A percentile compares a stretch with the other conserved stretches of the same genome.
Evolutionary conservation across 1,284 basidiomycete species (phyloP).

Genomic region (Moniliella sp.): DNA sequence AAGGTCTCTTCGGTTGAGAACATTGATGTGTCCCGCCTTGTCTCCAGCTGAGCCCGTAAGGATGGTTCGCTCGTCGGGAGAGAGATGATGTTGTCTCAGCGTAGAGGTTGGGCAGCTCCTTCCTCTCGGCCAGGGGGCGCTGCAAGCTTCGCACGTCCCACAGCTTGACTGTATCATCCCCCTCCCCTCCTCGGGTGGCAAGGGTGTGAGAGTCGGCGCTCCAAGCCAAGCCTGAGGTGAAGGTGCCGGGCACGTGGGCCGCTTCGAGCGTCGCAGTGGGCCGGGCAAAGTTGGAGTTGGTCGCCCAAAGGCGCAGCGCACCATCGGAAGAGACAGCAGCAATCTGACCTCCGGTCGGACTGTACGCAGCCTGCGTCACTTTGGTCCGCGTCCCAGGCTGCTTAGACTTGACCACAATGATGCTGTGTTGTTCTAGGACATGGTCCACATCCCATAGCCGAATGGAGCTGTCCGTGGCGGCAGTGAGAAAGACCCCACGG

Average conservation of each 20-base stretch:
- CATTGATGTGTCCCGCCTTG: slow-evolving; percentile 7
- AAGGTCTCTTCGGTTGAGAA: slow-evolving; percentile 5
- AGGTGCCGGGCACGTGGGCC: slow-evolving; percentile 60
- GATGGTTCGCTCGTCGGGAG: not conserved
- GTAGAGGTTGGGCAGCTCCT: slow-evolving; percentile 54
- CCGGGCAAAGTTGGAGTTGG: slow-evolving; percentile 70
- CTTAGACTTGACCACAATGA: slow-evolving; percentile 87
- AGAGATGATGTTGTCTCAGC: slow-evolving; percentile 45
- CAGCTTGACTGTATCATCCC: slow-evolving; percentile 78
- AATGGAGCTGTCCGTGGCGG: slow-evolving; percentile 80
- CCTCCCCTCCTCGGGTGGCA: slow-evolving; percentile 50
- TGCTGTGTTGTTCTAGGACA: slow-evolving; percentile 67
- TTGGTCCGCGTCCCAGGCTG: slow-evolving; percentile 83
- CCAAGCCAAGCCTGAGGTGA: slow-evolving; percentile 63
- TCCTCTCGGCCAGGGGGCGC: slow-evolving; percentile 50
- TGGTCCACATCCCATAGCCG: slow-evolving; percentile 86
- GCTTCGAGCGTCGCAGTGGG: slow-evolving; percentile 63
- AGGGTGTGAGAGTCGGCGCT: slow-evolving; percentile 60
- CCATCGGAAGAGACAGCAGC: slow-evolving; percentile 62
- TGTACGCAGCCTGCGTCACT: slow-evolving; percentile 43
- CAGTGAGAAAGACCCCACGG: slow-evolving; percentile 61
- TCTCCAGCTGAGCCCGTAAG: not conserved
- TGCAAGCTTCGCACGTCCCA: slow-evolving; percentile 81
- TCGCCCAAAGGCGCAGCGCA: slow-evolving; percentile 72
- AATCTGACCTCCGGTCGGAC: slow-evolving; percentile 6